Evolutionary conservation across 169 alveolate genomes (phyloP).

Genomic region (Eimeria tenella): DNA sequence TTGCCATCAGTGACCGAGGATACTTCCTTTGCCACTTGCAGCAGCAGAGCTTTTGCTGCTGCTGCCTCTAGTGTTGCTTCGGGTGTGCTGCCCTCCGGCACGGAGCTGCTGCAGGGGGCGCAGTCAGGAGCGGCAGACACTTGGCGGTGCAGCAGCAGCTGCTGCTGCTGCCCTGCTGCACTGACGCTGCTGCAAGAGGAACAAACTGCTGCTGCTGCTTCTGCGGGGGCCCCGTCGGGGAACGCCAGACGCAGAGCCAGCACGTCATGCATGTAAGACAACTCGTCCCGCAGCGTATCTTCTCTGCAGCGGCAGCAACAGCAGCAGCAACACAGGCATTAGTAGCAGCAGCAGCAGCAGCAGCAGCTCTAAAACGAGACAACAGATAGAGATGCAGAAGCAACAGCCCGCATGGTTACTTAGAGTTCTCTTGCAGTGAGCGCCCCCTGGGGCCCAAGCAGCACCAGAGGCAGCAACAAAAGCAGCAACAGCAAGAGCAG

Average conservation of each 20-base stretch:
- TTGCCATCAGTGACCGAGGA: background rate
- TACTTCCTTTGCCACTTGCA: background rate
- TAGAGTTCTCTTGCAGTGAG: background rate
- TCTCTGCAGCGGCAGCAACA: slow-evolving; percentile 5
- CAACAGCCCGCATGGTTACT: too few species aligned
- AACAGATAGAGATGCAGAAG: too few species aligned
- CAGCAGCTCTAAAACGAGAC: background rate
- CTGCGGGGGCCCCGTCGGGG: background rate
- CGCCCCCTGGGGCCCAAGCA: background rate
- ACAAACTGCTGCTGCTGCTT: background rate
- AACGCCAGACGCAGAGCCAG: slow-evolving; percentile 71
- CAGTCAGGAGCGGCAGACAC: background rate
- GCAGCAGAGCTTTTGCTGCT: background rate
- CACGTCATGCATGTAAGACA: slow-evolving; percentile 66
- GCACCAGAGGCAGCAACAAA: background rate
- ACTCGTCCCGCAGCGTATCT: slow-evolving; percentile 54
- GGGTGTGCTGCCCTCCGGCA: background rate
- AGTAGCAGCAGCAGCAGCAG: background rate
- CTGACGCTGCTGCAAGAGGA: background rate
- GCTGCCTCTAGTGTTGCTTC: background rate
- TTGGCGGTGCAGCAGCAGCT: background rate
- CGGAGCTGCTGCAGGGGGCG: background rate
- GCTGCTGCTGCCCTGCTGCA: background rate
- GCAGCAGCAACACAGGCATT: background rate
- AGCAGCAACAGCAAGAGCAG: background rate